Percentiles rank a stretch among this genome's conserved stretches.
phyloP scores from a whole-genome alignment of 805 yeast genomes.

The Candida nemodendra region DNA sequence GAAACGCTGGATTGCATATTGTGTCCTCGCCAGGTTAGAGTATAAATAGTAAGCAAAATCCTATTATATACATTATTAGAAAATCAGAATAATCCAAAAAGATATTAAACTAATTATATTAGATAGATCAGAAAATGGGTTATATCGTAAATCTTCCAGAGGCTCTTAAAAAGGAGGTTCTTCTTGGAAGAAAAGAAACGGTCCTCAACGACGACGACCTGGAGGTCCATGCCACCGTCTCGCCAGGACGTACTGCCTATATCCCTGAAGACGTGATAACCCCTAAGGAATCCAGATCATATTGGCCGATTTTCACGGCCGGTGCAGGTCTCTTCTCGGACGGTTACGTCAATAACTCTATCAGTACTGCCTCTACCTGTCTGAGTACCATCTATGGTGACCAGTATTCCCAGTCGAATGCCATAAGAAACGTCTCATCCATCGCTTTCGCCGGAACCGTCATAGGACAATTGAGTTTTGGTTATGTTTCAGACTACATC shows the following conservation, averaged over 20 bases:
- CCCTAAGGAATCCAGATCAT: slow-evolving; percentile 24
- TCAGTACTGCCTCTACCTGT: slow-evolving; percentile 74
- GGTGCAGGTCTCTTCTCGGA: slow-evolving; percentile 95
- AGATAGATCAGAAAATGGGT: slow-evolving; percentile 6
- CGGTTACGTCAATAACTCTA: slow-evolving; percentile 87
- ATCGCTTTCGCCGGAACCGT: slow-evolving; percentile 93
- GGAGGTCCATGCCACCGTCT: slow-evolving; percentile 15
- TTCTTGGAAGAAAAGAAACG: slow-evolving; percentile 28
- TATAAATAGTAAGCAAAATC: no score
- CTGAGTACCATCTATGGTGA: slow-evolving; percentile 63
- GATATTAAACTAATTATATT: background rate
- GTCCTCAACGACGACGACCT: slow-evolving; percentile 18
- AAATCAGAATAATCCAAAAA: no score
- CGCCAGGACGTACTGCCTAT: slow-evolving; percentile 21
- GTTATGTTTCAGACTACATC: slow-evolving; percentile 73
- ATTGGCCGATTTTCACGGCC: slow-evolving; percentile 73
- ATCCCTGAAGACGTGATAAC: slow-evolving; percentile 27
- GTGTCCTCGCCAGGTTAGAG: no score
- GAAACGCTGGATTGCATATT: no score
- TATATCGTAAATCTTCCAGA: slow-evolving; percentile 10
- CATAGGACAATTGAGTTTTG: slow-evolving; percentile 79
- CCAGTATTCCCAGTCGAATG: slow-evolving; percentile 59
- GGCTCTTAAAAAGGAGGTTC: slow-evolving; percentile 24
- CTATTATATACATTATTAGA: no score
- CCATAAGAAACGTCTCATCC: slow-evolving; percentile 77